phyloP scores from a whole-genome alignment of 2,329 filamentous ascomycete species.

The Trichoderma sp. region DNA sequence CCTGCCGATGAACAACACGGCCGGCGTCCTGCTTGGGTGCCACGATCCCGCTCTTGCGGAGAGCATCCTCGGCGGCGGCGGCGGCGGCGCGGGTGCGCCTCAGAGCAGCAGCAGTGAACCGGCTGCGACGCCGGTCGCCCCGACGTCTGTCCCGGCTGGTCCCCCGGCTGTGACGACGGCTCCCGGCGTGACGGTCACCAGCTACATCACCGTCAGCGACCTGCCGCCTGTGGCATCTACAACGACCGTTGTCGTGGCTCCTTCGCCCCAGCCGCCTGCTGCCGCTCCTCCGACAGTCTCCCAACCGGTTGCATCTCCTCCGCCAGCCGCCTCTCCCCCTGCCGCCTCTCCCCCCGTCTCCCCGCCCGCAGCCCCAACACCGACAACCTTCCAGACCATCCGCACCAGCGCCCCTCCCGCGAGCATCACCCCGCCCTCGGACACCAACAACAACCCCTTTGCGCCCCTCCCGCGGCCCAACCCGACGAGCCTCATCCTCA shows the following conservation, averaged over 20 bases:
- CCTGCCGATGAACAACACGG: constrained; percentile 54
- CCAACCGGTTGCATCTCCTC: constrained; percentile 4
- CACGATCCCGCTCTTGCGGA: constrained; percentile 45
- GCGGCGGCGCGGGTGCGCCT: constrained; percentile 28
- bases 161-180: constrained; percentile 33
- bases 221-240: constrained; percentile 17
- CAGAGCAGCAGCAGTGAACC: constrained; percentile 22
- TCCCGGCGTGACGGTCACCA: constrained; percentile 37
- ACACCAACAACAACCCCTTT: neutral
- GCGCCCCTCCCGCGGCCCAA: constrained; percentile 12
- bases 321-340: constrained; percentile 23
- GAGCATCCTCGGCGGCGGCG: constrained; percentile 46
- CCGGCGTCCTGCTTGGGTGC: constrained; percentile 55
- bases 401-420: neutral
- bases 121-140: neutral
- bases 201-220: constrained; percentile 38
- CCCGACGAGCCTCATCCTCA: constrained; percentile 36
- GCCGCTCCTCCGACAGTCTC: neutral
- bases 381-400: constrained; percentile 29
- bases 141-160: constrained; percentile 29
- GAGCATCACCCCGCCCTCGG: neutral
- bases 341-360: constrained; percentile 15
- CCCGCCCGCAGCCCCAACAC: neutral
- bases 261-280: constrained; percentile 6
- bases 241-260: constrained; percentile 12